These are phyloP conservation scores for Spongospora subterranea DNA, from an alignment of 208 protist genomes.

Conservation along the genomic window DNA sequence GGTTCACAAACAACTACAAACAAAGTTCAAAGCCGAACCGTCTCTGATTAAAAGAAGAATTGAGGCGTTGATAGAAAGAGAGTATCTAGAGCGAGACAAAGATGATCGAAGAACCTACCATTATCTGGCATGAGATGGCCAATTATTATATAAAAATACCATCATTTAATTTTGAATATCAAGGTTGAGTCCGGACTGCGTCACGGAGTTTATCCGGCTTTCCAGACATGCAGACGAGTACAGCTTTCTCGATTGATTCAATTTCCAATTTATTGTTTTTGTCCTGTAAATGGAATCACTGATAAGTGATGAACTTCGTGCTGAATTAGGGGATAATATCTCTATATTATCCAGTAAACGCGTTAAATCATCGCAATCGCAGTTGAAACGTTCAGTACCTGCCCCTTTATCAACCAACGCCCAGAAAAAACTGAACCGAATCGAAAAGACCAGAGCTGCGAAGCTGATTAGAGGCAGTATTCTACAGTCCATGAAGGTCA, in stretches of 20 bases:
- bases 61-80: conserved; percentile 65
- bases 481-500: background rate
- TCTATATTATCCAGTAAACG: conserved; percentile 4
- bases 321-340: conserved; percentile 23
- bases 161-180: background rate
- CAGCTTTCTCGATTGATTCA: no score
- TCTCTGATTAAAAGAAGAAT: conserved; percentile 66
- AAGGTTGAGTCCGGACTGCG: no score
- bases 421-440: background rate
- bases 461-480: background rate
- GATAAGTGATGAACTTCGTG: conserved; percentile 43
- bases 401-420: background rate
- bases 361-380: background rate
- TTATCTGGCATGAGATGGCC: background rate
- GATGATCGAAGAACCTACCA: conserved; percentile 46
- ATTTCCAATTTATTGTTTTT: no score
- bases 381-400: background rate
- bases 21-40: conserved; percentile 59
- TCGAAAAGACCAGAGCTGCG: background rate
- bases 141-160: background rate
- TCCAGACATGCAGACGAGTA: no score
- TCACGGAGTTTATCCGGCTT: no score
- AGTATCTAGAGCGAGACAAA: conserved; percentile 66
- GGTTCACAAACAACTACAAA: conserved; percentile 63
- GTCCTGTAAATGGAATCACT: background rate